Percentiles rank a stretch among this genome's conserved stretches.
Evolutionary conservation across 2,329 filamentous ascomycete genomes (phyloP).

Genomic region (Talaromyces sp.): DNA sequence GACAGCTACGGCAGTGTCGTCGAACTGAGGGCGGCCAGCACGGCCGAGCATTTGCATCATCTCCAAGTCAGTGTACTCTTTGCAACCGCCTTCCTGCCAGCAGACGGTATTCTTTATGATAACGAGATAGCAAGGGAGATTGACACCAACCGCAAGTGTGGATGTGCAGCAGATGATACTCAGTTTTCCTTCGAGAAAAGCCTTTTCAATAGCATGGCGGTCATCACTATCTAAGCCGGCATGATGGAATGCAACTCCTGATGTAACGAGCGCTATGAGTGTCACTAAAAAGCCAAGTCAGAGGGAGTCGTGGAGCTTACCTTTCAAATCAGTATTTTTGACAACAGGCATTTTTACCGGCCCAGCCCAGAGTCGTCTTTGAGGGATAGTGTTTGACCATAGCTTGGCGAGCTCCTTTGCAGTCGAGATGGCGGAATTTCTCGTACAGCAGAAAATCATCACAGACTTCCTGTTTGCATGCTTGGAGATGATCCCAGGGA

Average conservation of each 20-base stretch:
- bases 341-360: conserved; percentile 53
- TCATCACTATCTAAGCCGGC: conserved; percentile 67
- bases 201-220: conserved; percentile 61
- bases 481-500: conserved; percentile 63
- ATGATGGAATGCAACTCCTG: conserved; percentile 78
- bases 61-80: conserved; percentile 77
- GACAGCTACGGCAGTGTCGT: conserved; percentile 68
- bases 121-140: conserved; percentile 77
- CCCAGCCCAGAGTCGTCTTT: conserved; percentile 60
- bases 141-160: conserved; percentile 77
- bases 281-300: not conserved
- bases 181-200: conserved; percentile 67
- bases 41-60: conserved; percentile 89
- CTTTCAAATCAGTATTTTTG: conserved; percentile 58
- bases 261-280: conserved; percentile 41
- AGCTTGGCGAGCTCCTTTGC: conserved; percentile 64
- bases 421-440: conserved; percentile 65
- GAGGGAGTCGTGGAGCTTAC: conserved; percentile 33
- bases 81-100: conserved; percentile 58
- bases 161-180: conserved; percentile 83
- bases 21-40: conserved; percentile 79
- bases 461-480: conserved; percentile 70
- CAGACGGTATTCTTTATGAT: conserved; percentile 75
- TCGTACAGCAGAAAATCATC: conserved; percentile 78
- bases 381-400: conserved; percentile 54